Evolutionary conservation across 176 grass and related monocot species (phyloP).

Genomic region (Oropetium thomaeum): DNA sequence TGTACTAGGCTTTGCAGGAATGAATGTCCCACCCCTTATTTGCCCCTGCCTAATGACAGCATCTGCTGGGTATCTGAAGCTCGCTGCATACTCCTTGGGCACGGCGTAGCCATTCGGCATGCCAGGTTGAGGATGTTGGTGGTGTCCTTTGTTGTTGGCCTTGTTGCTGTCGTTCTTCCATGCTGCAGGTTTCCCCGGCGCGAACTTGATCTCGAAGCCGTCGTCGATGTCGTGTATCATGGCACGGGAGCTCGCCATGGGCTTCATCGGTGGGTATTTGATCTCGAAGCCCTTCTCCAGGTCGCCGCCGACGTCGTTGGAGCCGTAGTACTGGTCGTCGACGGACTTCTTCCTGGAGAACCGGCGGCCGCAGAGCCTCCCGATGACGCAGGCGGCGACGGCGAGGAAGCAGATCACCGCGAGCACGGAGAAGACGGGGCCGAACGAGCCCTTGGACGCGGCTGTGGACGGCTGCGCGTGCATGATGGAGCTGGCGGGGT

Average conservation of each 20-base stretch:
- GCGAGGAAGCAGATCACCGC: slow-evolving; percentile 73
- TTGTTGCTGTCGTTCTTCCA: slow-evolving; percentile 52
- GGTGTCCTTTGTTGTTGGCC: slow-evolving; percentile 28
- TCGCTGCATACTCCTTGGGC: slow-evolving; percentile 44
- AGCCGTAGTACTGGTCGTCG: slow-evolving; percentile 42
- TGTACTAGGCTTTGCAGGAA: slow-evolving; percentile 46
- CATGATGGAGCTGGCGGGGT: slow-evolving; percentile 44
- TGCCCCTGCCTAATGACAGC: slow-evolving; percentile 49
- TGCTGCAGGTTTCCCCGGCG: slow-evolving; percentile 57
- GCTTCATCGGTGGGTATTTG: slow-evolving; percentile 62
- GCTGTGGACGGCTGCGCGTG: slow-evolving; percentile 28
- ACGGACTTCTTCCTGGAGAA: slow-evolving; percentile 38
- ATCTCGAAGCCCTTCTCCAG: slow-evolving; percentile 66
- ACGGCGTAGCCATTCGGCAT: slow-evolving; percentile 39
- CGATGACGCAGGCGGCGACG: slow-evolving; percentile 56
- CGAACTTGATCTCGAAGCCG: slow-evolving; percentile 80
- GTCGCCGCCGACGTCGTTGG: slow-evolving; percentile 46
- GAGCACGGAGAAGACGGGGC: slow-evolving; percentile 61
- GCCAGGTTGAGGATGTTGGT: slow-evolving; percentile 14
- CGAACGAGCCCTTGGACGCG: slow-evolving; percentile 64
- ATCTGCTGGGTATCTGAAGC: slow-evolving; percentile 50
- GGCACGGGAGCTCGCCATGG: slow-evolving; percentile 57
- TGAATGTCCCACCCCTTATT: slow-evolving; percentile 41
- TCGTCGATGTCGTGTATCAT: slow-evolving; percentile 67
- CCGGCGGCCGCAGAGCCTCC: slow-evolving; percentile 56